Base-by-base conservation (phyloP, 1,284 basidiomycete genomes). In the Ustilago loliicola region DNA sequence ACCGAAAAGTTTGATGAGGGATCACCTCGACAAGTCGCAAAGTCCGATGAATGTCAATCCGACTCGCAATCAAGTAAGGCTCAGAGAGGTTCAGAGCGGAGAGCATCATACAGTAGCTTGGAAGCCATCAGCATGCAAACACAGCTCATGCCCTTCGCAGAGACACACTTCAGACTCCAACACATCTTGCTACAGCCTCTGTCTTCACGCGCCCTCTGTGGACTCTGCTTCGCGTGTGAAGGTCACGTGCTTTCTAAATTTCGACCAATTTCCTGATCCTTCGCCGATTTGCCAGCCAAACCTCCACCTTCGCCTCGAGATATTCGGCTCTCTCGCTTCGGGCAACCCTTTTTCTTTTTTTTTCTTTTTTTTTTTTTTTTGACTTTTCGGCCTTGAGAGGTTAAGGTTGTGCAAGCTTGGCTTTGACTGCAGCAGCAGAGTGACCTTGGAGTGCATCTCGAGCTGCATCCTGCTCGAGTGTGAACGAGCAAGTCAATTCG, bases 181-280 rank as follows among this genome's bases (percentile, higher is more conserved):
- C 52, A 56, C 36, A 48, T 29, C 40, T 48, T 36, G 67, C 67
- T 55, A 19, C 51, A 30, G 34, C 29, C 17, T 21, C 42, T 52
- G 30, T 17, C n/a, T 23, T 45, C 42, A 45, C 42, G 42, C 42
- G 42, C 21, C 15, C 15, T 23, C 19, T 17, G 38, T 40, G 15
- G 19, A 15, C 57, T 2, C 38, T 25, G n/a, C 45, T 7, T 60
- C 62, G 62, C 68, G 68, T 65, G 62, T 40, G 13, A 13, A 6
- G 19, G 59, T 71, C 68, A 71, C 68, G 68, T 71, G 68, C 59
- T n/a, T 7, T 8, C 3, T 3, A 1, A 1, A 47, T 36, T 32
- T 23, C 29, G 27, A 40, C 36, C 30, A 23, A 13, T 19, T 52
- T 21, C 36, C 29, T 38, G 42, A 52, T 55, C 53, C 36, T 55